Evolutionary conservation across 2,329 filamentous ascomycete genomes (phyloP), one percentile per base, ranked within the genome.

Genomic region (Stemphylium vesicarium): DNA sequence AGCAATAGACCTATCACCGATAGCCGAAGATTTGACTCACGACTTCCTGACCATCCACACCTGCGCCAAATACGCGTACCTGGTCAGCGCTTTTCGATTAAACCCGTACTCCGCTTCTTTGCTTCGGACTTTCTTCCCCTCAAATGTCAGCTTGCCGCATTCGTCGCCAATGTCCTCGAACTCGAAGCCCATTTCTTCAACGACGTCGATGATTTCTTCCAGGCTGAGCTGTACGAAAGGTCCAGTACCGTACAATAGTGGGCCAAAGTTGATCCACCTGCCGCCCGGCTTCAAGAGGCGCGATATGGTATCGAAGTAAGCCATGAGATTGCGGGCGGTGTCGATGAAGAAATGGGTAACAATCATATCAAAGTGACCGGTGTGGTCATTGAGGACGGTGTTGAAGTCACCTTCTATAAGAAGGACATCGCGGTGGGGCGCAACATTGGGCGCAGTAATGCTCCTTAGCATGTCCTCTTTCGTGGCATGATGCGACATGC

Each of bases 321-420:
- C 71, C 65, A 85, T 76, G 1, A 85, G 66, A 49, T 86, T 86
- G 0, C 82, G 78, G 0, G 84, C 84, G 0, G 84, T 86, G 62
- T 86, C 84, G 59, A 86, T 85, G 70, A 86, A 86, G 71, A 85
- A 86, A 38, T 85, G 79, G 0, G 84, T 85, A 0, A 85, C 68
- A 0, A 86, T 69, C 0, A 79, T 74, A 48, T 86, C 83, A 64
- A 77, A 85, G 4, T 59, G 54, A 0, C 56, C 62, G 5, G 50
- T 20, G 36, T 62, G 51, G n/a, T 54, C 52, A 11, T 49, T 40
- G 0, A 79, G 75, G 1, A 72, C 69, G 4, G 78, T 79, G 0
- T 79, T 82, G 57, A 86, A 86, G 60, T 86, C 84, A 0, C 83
- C 84, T 60, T 86, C 84, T 0, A 84, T 74, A 0, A 84, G 73